phyloP scores from a whole-genome alignment of 495 filamentous ascomycete genomes.

The Astrothelium macrocarpum region DNA sequence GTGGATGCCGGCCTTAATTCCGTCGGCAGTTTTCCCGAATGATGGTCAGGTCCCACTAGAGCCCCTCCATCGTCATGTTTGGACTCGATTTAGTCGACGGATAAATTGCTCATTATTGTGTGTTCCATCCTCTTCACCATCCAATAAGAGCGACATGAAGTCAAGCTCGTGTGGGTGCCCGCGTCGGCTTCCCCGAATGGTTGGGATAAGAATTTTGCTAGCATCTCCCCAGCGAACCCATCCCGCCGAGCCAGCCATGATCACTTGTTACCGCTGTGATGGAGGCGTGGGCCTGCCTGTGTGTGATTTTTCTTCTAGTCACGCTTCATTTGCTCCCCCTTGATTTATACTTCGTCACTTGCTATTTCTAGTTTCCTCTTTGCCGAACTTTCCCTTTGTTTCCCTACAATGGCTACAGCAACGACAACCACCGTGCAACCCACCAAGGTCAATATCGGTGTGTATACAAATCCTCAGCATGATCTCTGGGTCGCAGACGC shows the following conservation, averaged over 20 bases:
- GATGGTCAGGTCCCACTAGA: neutral
- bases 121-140: neutral
- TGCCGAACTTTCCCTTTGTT: neutral
- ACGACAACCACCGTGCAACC: slow-evolving; percentile 21
- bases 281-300: neutral
- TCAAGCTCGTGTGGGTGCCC: neutral
- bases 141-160: neutral
- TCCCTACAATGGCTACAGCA: slow-evolving; percentile 16
- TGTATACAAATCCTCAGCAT: slow-evolving; percentile 87
- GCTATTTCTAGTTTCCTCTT: neutral
- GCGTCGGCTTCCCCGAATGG: neutral
- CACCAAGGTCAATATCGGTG: slow-evolving; percentile 78
- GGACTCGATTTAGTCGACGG: neutral
- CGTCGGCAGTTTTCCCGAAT: neutral
- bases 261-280: neutral
- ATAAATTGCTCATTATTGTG: neutral
- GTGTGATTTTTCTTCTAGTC: neutral
- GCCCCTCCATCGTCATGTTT: neutral
- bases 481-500: slow-evolving; percentile 83
- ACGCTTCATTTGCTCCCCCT: neutral
- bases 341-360: neutral
- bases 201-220: neutral
- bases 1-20: neutral
- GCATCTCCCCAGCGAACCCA: neutral
- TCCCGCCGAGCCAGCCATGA: neutral